Evolutionary conservation across 208 protist species (phyloP).

Genomic region (Endotrypanum monterogeii): DNA sequence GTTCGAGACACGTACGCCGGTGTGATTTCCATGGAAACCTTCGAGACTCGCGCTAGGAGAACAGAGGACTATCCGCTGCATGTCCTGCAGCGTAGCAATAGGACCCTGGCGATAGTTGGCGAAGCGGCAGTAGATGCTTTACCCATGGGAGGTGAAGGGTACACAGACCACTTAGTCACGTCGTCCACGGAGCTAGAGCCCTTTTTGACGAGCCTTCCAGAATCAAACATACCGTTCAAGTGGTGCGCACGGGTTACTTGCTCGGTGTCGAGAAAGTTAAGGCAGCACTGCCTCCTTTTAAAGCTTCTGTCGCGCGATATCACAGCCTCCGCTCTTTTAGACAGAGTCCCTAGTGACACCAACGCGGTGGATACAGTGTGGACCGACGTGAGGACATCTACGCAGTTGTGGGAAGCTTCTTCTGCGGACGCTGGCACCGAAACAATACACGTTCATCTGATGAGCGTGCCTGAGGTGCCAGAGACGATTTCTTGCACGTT

Average conservation of each 20-base stretch:
- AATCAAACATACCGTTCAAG: neutral
- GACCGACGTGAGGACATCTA: neutral
- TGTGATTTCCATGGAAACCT: neutral
- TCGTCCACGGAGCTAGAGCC: neutral
- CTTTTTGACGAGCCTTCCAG: neutral
- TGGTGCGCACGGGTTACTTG: conserved; percentile 22
- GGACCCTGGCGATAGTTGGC: conserved; percentile 13
- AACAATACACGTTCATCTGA: conserved; percentile 20
- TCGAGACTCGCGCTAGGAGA: neutral
- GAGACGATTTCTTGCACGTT: conserved; percentile 12
- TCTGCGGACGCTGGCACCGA: neutral
- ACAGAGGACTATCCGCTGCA: neutral
- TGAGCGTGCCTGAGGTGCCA: conserved; percentile 18
- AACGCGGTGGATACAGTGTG: neutral
- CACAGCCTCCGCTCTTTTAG: conserved; percentile 4
- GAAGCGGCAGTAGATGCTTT: conserved; percentile 12
- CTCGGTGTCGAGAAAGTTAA: conserved; percentile 8
- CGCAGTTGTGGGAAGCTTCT: conserved; percentile 8
- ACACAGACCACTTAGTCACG: conserved; percentile 1
- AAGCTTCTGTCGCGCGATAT: neutral
- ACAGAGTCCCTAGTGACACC: neutral
- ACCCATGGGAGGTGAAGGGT: conserved; percentile 10
- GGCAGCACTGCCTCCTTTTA: conserved; percentile 18
- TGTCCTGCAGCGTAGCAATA: neutral
- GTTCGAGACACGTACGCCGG: neutral